Percentiles rank a stretch among this genome's conserved stretches.
Evolutionary conservation across 2,329 filamentous ascomycete genomes (phyloP).

Genomic region (Neonectria hederae): DNA sequence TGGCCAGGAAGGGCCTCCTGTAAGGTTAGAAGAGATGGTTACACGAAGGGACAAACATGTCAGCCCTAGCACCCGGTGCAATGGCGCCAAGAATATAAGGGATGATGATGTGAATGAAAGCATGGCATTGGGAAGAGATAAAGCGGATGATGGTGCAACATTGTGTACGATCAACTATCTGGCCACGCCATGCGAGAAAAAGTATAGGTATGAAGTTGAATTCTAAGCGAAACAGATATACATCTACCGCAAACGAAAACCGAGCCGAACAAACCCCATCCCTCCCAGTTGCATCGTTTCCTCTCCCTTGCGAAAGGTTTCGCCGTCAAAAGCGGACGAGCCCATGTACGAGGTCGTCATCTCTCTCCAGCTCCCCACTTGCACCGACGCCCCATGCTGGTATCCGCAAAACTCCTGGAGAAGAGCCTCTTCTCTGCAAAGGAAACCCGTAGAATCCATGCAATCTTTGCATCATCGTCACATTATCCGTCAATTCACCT

Average conservation of each 20-base stretch:
- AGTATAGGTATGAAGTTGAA: constrained; percentile 18
- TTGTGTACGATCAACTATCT: not conserved
- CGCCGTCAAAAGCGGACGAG: constrained; percentile 25
- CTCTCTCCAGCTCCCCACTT: constrained; percentile 26
- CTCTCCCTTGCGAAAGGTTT: constrained; percentile 1
- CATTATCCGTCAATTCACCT: constrained; percentile 14
- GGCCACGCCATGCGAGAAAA: not conserved
- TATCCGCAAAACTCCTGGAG: constrained; percentile 43
- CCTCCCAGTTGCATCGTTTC: not conserved
- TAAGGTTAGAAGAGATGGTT: constrained; percentile 48
- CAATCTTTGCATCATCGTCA: constrained; percentile 22
- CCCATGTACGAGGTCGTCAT: constrained; percentile 21
- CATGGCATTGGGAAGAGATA: not conserved
- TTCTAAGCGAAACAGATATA: constrained; percentile 28
- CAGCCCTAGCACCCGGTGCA: not conserved
- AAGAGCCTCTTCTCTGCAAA: constrained; percentile 23
- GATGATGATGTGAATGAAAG: constrained; percentile 13
- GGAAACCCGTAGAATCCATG: constrained; percentile 9
- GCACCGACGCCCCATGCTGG: constrained; percentile 41
- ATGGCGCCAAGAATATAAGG: not conserved
- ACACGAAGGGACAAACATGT: too few species aligned
- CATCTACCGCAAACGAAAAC: constrained; percentile 11
- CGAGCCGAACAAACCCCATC: constrained; percentile 6
- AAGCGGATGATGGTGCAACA: not conserved
- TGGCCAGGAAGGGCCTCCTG: constrained; percentile 81